A percentile compares a stretch with the other conserved stretches of the same genome.
phyloP scores from a whole-genome alignment of 495 filamentous ascomycete genomes.

The Clohesyomyces aquaticus region DNA sequence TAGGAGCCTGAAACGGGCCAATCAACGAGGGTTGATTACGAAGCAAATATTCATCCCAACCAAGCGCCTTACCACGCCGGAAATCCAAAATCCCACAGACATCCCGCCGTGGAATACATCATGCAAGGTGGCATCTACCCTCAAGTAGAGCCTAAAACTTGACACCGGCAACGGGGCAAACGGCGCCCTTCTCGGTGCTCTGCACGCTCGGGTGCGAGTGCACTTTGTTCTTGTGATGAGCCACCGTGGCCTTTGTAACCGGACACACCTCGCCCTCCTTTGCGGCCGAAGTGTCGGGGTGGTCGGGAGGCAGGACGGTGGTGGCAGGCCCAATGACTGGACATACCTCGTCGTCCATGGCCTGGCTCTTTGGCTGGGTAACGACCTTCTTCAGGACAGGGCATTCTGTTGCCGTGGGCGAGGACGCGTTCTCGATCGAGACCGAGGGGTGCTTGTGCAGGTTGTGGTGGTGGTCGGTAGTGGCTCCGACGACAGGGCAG shows the following conservation, averaged over 20 bases:
- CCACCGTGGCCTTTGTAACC: slow-evolving; percentile 33
- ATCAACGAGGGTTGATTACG: background rate
- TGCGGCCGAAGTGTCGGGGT: slow-evolving; percentile 19
- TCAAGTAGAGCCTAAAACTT: background rate
- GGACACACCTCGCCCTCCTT: slow-evolving; percentile 35
- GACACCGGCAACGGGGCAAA: slow-evolving; percentile 31
- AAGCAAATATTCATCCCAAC: background rate
- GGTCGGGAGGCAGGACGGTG: slow-evolving; percentile 33
- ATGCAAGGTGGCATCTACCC: background rate
- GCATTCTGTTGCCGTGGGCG: slow-evolving; percentile 22
- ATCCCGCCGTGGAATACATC: background rate
- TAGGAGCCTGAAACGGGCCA: background rate
- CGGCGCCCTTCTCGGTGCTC: slow-evolving; percentile 14
- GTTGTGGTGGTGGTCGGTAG: slow-evolving; percentile 36
- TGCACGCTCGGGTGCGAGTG: slow-evolving; percentile 28
- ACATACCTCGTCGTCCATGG: slow-evolving; percentile 37
- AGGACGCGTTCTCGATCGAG: slow-evolving; percentile 6
- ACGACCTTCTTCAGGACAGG: slow-evolving; percentile 29
- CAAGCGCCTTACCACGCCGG: background rate
- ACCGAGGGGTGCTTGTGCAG: slow-evolving; percentile 33
- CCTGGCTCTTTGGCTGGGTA: slow-evolving; percentile 24
- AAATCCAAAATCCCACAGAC: background rate
- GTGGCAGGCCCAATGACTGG: slow-evolving; percentile 36
- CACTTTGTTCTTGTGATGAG: slow-evolving; percentile 35
- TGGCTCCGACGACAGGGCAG: slow-evolving; percentile 35